Base-by-base conservation (phyloP, 495 filamentous ascomycete species). In the Trichoderma erinaceum region DNA sequence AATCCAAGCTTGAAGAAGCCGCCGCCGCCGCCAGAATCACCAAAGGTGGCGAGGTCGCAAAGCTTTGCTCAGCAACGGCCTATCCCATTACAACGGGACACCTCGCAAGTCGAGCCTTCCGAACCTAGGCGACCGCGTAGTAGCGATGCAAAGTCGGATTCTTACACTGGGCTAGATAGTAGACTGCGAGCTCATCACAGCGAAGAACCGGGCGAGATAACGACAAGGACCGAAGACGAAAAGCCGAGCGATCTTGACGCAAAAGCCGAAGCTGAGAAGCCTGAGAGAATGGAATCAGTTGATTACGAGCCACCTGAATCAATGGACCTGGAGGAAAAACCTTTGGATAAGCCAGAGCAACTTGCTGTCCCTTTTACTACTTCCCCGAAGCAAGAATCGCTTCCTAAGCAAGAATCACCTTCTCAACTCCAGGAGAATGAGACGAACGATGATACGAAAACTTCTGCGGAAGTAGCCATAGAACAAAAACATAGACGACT, bases 1-100 rank as follows among this genome's bases (percentile, higher is more conserved):
- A 87, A 86, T 64, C 82, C 86, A 6, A 77, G 79, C 15, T 73
- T 82, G 0, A 78, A 80, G 71, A 81, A 82, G 41, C 71, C 75
- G 3, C 80, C 79, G 3, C 56, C 56, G 3, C 80, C 79, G 3
- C 56, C 56, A 4, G 80, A 83, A 21, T 81, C 79, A 6, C 80
- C 82, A 11, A 82, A 82, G 65, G 52, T 75, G 11, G 74, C 72
- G 8, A 73, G 81, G 63, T 78, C 79, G 0, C 77, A 78, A 65
- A 82, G 78, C 48, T 79, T 79, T 69, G 80, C 67, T 58, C 75
- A 78, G 52, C 78, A 69, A 68, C 78, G 69, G 58, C 77, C 68
- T 69, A 78, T 74, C 71, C 83, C 82, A 69, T 67, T 78, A 69
- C 66, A 76, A 72, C 67, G 77, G 50, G 68, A 72, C 27, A 83